Evolutionary conservation across 176 grass and related monocot genomes (phyloP).

Genomic region (Rhipidocladum racemiflorum): DNA sequence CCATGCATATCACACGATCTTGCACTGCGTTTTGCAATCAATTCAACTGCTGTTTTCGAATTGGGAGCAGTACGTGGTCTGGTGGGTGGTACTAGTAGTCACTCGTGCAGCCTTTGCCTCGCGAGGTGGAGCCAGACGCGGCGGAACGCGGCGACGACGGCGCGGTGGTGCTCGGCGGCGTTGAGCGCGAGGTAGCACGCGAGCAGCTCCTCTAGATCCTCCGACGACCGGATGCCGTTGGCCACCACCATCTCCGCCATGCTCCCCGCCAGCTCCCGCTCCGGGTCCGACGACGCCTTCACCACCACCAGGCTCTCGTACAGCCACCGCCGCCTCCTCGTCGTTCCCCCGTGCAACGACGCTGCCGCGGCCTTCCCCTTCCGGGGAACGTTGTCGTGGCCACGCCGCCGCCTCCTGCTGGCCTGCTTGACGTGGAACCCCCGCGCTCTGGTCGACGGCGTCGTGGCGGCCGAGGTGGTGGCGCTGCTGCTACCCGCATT

Average conservation of each 20-base stretch:
- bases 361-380: background rate
- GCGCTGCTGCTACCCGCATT: conserved; percentile 2
- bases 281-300: conserved; percentile 70
- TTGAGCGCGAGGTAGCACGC: conserved; percentile 89
- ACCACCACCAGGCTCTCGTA: conserved; percentile 74
- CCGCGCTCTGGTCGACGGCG: conserved; percentile 41
- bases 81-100: background rate
- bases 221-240: conserved; percentile 45
- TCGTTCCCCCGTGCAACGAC: background rate
- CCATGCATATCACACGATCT: background rate
- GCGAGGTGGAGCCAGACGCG: conserved; percentile 50
- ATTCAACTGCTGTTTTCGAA: background rate
- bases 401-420: background rate
- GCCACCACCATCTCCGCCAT: conserved; percentile 85
- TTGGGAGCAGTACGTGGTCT: background rate
- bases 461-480: conserved; percentile 42
- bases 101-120: conserved; percentile 6
- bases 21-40: background rate
- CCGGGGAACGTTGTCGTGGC: background rate
- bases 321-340: conserved; percentile 38
- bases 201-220: conserved; percentile 81
- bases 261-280: conserved; percentile 71
- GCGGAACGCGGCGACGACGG: conserved; percentile 57
- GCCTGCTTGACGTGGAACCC: conserved; percentile 32
- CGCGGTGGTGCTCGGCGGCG: conserved; percentile 70